Evolutionary conservation across 768 basidiomycete species (phyloP).

Genomic region (Boletus subcaerulescens): DNA sequence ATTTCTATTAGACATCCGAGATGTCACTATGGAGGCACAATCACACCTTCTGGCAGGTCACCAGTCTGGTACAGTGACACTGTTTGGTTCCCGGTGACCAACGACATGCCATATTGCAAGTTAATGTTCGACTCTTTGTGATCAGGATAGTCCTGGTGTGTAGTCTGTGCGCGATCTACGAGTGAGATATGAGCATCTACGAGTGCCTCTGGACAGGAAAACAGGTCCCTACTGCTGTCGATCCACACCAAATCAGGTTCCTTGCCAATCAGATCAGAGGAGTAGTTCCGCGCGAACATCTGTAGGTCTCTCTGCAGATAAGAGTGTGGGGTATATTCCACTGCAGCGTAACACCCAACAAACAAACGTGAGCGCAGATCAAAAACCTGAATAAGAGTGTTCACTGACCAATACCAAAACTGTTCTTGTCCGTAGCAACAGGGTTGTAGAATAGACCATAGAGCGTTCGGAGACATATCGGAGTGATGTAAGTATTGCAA

Average conservation of each 20-base stretch:
- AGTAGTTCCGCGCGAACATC: slow-evolving; percentile 30
- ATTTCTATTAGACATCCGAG: background rate
- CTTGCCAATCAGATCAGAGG: slow-evolving; percentile 20
- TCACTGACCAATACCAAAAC: slow-evolving; percentile 33
- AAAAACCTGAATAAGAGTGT: background rate
- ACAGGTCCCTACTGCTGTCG: slow-evolving; percentile 31
- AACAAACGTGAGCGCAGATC: background rate
- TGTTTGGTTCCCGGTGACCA: slow-evolving; percentile 27
- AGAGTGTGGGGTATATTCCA: slow-evolving; percentile 35
- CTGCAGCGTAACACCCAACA: slow-evolving; percentile 12
- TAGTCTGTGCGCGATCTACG: slow-evolving; percentile 28
- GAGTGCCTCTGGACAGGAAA: background rate
- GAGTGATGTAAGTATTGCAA: slow-evolving; percentile 31
- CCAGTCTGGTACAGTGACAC: slow-evolving; percentile 36
- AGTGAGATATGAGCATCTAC: background rate
- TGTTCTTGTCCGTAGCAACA: slow-evolving; percentile 26
- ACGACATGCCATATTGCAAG: slow-evolving; percentile 31
- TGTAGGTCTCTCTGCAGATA: slow-evolving; percentile 30
- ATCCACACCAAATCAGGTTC: slow-evolving; percentile 32
- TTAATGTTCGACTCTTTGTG: slow-evolving; percentile 34
- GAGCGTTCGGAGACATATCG: slow-evolving; percentile 26
- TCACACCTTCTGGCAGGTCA: slow-evolving; percentile 24
- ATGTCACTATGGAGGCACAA: background rate
- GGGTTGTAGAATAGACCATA: slow-evolving; percentile 29
- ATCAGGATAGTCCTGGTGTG: slow-evolving; percentile 6